Base-by-base conservation (phyloP, 345 rosid species). In the Toxicodendron radicans region DNA sequence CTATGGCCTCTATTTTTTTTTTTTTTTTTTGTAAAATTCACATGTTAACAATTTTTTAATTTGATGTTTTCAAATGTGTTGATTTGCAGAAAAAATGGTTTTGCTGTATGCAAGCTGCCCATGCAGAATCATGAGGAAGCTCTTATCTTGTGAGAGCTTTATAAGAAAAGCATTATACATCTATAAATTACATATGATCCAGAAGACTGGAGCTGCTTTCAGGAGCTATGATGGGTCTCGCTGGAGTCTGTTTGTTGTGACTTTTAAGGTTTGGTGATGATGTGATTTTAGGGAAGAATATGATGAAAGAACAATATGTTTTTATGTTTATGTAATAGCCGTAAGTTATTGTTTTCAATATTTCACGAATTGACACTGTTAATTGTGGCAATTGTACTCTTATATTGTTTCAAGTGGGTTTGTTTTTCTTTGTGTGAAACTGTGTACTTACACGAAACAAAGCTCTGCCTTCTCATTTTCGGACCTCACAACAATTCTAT, bases 71-170 rank as follows among this genome's bases (percentile, higher is more conserved):
- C 12, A 49, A 53, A 54, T 73, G 54, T 56, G 35, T 43, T 75
- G 43, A 48, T 65, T 49, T 23, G 77, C 89, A 83, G 87, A 86
- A 74, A 74, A 82, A 82, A 74, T 86, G 89, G 89, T 72, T 78
- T 71, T 86, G 87, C 81, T 86, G 89, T 70, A 70, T 83, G 63
- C 70, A 76, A 68, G 64, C 79, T 73, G 61, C 68, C 46, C 63
- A n/a, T 17, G 82, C 78, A 32, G 87, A 85, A 41, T 78, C 78
- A 33, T 49, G 72, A 66, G 60, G 45, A 41, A 51, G 70, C 81
- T 67, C 77, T 62, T 71, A 10, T 58, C 53, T 68, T 14, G 58
- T 53, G 58, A 71, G 74, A 80, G 76, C 73, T 32, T 43, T n/a
- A 11, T 32, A 5, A 71, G 58, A 49, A 75, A 68, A 48, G 53